These are phyloP conservation scores for Limnanthes douglasii DNA, from an alignment of 345 rosid genomes.

Conservation along the genomic window DNA sequence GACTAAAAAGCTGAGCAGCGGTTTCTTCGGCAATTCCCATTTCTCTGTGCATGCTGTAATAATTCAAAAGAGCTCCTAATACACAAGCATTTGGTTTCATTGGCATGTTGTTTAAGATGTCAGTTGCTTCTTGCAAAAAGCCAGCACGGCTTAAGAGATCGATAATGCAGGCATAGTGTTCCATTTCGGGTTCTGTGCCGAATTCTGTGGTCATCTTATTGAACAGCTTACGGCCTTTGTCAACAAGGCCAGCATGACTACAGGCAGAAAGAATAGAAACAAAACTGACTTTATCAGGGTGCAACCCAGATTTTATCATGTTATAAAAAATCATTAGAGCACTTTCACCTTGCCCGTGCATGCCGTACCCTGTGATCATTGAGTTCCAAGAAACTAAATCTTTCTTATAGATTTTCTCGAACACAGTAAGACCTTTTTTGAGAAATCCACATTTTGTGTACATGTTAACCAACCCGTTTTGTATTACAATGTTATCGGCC, in stretches of 20 bases:
- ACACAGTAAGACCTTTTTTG: conserved; percentile 24
- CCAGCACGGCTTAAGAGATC: conserved; percentile 69
- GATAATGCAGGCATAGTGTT: conserved; percentile 59
- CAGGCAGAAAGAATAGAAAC: conserved; percentile 71
- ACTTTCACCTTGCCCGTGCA: conserved; percentile 40
- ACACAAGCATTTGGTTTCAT: conserved; percentile 42
- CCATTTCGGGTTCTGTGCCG: conserved; percentile 38
- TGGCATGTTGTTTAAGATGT: conserved; percentile 47
- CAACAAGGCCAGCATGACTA: conserved; percentile 58
- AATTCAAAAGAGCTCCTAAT: conserved; percentile 60
- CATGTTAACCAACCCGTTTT: conserved; percentile 56
- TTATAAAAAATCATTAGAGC: conserved; percentile 33
- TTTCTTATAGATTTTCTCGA: conserved; percentile 24
- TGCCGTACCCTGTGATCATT: conserved; percentile 48
- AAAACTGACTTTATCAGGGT: conserved; percentile 50
- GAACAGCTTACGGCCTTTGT: conserved; percentile 32
- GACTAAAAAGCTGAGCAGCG: conserved; percentile 22
- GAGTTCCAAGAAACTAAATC: conserved; percentile 58
- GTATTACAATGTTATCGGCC: conserved; percentile 37
- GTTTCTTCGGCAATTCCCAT: conserved; percentile 26
- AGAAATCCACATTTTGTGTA: conserved; percentile 57
- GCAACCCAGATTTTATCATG: conserved; percentile 30
- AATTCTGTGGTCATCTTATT: conserved; percentile 22
- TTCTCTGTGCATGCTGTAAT: conserved; percentile 51
- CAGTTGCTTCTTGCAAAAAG: conserved; percentile 39